Percentiles rank a stretch among this genome's conserved stretches.
phyloP scores from a whole-genome alignment of 768 basidiomycete species.

The Tylopilus intermedius region DNA sequence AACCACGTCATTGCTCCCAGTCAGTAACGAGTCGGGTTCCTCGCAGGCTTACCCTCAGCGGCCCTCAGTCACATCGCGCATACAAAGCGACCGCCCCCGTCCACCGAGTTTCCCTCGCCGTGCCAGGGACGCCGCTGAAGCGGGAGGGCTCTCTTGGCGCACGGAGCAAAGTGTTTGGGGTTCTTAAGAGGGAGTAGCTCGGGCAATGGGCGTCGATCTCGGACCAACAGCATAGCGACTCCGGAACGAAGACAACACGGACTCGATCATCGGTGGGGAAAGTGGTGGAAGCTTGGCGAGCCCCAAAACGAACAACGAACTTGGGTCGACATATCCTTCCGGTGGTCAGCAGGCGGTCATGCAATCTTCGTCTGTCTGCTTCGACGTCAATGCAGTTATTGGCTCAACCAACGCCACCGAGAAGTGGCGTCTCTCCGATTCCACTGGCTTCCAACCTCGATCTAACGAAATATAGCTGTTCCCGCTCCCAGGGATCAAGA shows the following conservation, averaged over 20 bases:
- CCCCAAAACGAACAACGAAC: slow-evolving; percentile 49
- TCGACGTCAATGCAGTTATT: slow-evolving; percentile 61
- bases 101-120: slow-evolving; percentile 41
- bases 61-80: slow-evolving; percentile 58
- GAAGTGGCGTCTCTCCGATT: slow-evolving; percentile 68
- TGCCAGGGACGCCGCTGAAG: slow-evolving; percentile 47
- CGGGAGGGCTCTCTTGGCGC: slow-evolving; percentile 53
- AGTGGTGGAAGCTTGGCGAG: slow-evolving; percentile 69
- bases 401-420: slow-evolving; percentile 48
- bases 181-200: slow-evolving; percentile 62
- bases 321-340: slow-evolving; percentile 35
- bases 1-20: slow-evolving; percentile 34
- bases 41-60: slow-evolving; percentile 53
- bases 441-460: slow-evolving; percentile 70
- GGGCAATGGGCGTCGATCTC: slow-evolving; percentile 66
- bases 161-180: slow-evolving; percentile 64
- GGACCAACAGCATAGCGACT: slow-evolving; percentile 69
- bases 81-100: slow-evolving; percentile 53
- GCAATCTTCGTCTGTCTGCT: slow-evolving; percentile 57
- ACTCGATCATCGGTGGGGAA: slow-evolving; percentile 70
- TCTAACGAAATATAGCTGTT: slow-evolving; percentile 74
- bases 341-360: slow-evolving; percentile 47
- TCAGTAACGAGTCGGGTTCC: slow-evolving; percentile 46
- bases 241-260: slow-evolving; percentile 65
- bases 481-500: slow-evolving; percentile 85